These are phyloP conservation scores for Guillardia theta DNA, from an alignment of 78 protist genomes.

Conservation along the genomic window DNA sequence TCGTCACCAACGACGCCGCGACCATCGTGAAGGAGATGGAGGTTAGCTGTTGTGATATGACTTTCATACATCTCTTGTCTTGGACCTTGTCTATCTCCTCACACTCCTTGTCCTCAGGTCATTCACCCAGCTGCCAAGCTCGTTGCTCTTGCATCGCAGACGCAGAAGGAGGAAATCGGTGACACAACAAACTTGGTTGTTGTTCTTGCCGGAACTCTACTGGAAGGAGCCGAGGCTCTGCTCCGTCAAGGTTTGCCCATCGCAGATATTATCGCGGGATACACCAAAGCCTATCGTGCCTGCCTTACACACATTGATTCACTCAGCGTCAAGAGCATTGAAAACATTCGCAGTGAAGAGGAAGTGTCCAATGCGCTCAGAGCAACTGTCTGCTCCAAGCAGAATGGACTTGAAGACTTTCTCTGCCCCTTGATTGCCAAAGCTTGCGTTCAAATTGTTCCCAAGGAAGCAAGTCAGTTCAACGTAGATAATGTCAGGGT, in stretches of 20 bases:
- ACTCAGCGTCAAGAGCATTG: neutral
- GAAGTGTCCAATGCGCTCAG: slow-evolving; percentile 65
- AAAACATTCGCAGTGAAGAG: slow-evolving; percentile 38
- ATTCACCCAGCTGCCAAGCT: slow-evolving; percentile 99
- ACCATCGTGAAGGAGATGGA: slow-evolving; percentile 96
- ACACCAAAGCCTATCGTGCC: slow-evolving; percentile 73
- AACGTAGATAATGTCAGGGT: slow-evolving; percentile 97
- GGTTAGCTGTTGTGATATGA: too few relatives aligned
- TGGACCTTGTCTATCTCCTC: neutral
- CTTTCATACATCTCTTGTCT: slow-evolving; percentile 13
- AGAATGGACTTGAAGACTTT: slow-evolving; percentile 87
- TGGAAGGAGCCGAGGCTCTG: slow-evolving; percentile 87
- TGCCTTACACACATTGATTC: slow-evolving; percentile 53
- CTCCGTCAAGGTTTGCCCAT: slow-evolving; percentile 84
- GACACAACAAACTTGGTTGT: slow-evolving; percentile 97
- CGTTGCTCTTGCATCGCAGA: slow-evolving; percentile 89
- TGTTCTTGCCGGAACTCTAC: slow-evolving; percentile 95
- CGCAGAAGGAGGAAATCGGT: slow-evolving; percentile 94
- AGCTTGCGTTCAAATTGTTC: slow-evolving; percentile 84
- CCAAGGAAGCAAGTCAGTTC: slow-evolving; percentile 78
- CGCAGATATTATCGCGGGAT: slow-evolving; percentile 90
- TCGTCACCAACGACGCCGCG: slow-evolving; percentile 98
- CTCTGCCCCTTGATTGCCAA: slow-evolving; percentile 77
- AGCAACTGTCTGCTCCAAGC: slow-evolving; percentile 87
- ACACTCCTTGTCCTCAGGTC: neutral